Percentiles rank a stretch among this genome's conserved stretches.
phyloP scores from a whole-genome alignment of 2,329 filamentous ascomycete genomes.

The Dendrostoma leiphaemia region DNA sequence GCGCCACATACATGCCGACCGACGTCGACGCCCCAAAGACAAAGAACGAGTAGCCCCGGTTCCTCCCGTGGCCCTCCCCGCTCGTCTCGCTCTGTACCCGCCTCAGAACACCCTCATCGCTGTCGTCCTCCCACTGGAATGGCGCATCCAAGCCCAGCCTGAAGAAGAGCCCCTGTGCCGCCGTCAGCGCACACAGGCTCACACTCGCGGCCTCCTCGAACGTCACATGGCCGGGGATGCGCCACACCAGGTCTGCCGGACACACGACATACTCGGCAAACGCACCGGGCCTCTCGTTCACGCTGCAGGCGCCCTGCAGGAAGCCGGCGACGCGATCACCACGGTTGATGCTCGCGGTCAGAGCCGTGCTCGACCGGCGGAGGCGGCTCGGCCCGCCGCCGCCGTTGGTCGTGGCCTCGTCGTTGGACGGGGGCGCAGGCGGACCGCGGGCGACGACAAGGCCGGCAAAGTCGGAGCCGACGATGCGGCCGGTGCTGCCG shows the following conservation, averaged over 20 bases:
- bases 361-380: conserved; percentile 10
- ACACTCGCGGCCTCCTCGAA: conserved; percentile 37
- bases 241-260: conserved; percentile 37
- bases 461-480: conserved; percentile 42
- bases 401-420: background rate
- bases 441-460: conserved; percentile 24
- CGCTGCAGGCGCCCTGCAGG: conserved; percentile 40
- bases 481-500: conserved; percentile 27
- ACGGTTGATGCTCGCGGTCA: conserved; percentile 17
- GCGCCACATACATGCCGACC: conserved; percentile 31
- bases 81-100: background rate
- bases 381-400: conserved; percentile 1
- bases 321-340: conserved; percentile 39
- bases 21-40: conserved; percentile 34
- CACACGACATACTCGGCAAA: conserved; percentile 40
- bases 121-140: conserved; percentile 26
- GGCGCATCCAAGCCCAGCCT: conserved; percentile 35
- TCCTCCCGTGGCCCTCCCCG: background rate
- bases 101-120: conserved; percentile 10
- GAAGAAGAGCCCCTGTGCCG: conserved; percentile 38
- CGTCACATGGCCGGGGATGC: conserved; percentile 29
- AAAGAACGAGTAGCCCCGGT: conserved; percentile 20
- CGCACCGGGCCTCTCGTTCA: conserved; percentile 40
- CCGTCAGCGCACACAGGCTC: conserved; percentile 41
- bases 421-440: background rate